Evolutionary conservation across 768 basidiomycete genomes (phyloP).

Genomic region (Pisolithus microcarpus): DNA sequence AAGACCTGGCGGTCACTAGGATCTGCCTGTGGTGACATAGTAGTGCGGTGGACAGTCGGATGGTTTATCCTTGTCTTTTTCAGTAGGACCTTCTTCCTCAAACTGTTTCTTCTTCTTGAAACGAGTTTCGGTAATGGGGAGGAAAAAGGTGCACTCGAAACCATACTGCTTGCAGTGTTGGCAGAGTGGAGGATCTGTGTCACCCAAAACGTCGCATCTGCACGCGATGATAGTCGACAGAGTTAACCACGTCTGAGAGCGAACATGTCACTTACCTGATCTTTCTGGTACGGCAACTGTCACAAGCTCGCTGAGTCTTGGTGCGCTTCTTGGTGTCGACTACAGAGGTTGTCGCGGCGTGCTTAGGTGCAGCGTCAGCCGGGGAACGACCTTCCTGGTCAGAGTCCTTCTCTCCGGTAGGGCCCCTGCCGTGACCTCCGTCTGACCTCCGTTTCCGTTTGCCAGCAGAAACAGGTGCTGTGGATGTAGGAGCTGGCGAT

Average conservation of each 20-base stretch:
- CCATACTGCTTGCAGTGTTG: constrained; percentile 93
- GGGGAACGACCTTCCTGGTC: constrained; percentile 58
- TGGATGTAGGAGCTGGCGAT: constrained; percentile 29
- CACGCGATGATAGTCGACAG: not conserved
- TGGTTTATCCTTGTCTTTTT: constrained; percentile 30
- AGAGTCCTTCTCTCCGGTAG: constrained; percentile 38
- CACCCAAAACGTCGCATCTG: constrained; percentile 79
- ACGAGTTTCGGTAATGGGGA: constrained; percentile 96
- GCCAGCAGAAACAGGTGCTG: constrained; percentile 27
- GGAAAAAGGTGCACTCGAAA: constrained; percentile 94
- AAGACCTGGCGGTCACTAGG: constrained; percentile 55
- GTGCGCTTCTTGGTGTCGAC: constrained; percentile 79
- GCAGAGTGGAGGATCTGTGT: constrained; percentile 74
- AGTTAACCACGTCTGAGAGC: not conserved
- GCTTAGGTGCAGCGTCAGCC: constrained; percentile 35
- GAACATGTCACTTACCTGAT: constrained; percentile 49
- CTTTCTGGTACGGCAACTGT: constrained; percentile 85
- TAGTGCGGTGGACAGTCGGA: constrained; percentile 26
- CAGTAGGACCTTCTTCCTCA: constrained; percentile 54
- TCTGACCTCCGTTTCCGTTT: constrained; percentile 63
- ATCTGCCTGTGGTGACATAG: constrained; percentile 43
- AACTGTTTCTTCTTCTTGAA: constrained; percentile 89
- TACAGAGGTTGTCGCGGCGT: constrained; percentile 24
- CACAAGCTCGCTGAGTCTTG: constrained; percentile 89
- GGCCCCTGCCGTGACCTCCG: constrained; percentile 30